Evolutionary conservation across 352 stramenopile genomes (phyloP).

Genomic region (Phytophthora cactorum): DNA sequence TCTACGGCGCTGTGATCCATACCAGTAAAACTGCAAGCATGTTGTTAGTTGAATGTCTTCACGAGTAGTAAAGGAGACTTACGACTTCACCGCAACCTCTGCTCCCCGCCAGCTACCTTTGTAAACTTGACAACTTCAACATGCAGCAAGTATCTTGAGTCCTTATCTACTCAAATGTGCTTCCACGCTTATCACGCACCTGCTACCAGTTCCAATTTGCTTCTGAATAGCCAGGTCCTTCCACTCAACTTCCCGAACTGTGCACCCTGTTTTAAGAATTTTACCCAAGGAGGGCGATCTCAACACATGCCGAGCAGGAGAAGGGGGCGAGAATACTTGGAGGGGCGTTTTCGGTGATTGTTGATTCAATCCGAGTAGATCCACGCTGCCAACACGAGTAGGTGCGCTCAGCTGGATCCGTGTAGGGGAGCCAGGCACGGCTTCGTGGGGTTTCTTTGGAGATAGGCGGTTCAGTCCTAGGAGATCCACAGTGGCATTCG

Average conservation of each 20-base stretch:
- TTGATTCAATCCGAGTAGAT: constrained; percentile 39
- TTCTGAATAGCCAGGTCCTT: constrained; percentile 54
- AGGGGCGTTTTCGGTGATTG: constrained; percentile 4
- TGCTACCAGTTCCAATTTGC: constrained; percentile 73
- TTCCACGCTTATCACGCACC: constrained; percentile 34
- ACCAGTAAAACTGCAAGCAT: constrained; percentile 56
- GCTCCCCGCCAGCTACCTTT: constrained; percentile 77
- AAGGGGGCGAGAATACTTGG: constrained; percentile 8
- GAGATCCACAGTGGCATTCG: constrained; percentile 35
- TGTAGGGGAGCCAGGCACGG: constrained; percentile 9
- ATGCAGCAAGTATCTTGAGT: neutral
- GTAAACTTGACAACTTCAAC: constrained; percentile 73
- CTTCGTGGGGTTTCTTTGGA: constrained; percentile 9
- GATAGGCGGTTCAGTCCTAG: constrained; percentile 31
- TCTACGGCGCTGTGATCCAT: constrained; percentile 52
- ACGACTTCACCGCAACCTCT: constrained; percentile 82
- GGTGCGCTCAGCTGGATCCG: constrained; percentile 9
- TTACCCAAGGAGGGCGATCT: constrained; percentile 15
- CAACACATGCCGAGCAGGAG: constrained; percentile 2
- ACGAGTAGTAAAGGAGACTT: constrained; percentile 7
- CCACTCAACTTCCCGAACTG: constrained; percentile 39
- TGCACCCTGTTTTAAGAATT: constrained; percentile 30
- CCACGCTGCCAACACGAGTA: constrained; percentile 22
- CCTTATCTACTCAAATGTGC: neutral
- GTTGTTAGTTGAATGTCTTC: neutral